phyloP scores from a whole-genome alignment of 495 filamentous ascomycete species.

The Clavariopsis aquatica region DNA sequence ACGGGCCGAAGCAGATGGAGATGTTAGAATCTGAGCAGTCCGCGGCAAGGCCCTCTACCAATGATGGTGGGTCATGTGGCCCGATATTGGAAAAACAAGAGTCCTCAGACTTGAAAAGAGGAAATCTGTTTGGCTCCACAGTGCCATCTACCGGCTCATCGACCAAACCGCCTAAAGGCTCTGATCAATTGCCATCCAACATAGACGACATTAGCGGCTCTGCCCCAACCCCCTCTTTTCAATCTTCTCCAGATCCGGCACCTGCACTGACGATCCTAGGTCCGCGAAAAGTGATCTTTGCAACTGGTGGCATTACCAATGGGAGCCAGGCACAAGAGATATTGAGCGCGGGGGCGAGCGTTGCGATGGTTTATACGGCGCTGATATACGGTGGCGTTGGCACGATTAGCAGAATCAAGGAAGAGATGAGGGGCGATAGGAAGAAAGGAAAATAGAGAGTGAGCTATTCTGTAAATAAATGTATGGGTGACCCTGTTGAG shows the following conservation, averaged over 20 bases:
- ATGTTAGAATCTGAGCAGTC: conserved; percentile 2
- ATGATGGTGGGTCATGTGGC: background rate
- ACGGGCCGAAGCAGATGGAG: conserved; percentile 38
- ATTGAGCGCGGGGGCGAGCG: conserved; percentile 79
- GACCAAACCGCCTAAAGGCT: conserved; percentile 6
- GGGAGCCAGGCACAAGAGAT: conserved; percentile 77
- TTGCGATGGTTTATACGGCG: conserved; percentile 77
- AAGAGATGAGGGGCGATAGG: conserved; percentile 69
- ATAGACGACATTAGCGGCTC: conserved; percentile 21
- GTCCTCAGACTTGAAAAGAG: background rate
- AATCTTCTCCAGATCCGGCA: conserved; percentile 1
- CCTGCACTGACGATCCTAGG: conserved; percentile 3
- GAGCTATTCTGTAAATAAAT: background rate
- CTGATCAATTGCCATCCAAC: conserved; percentile 4
- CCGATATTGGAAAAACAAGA: conserved; percentile 16
- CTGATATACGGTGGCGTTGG: conserved; percentile 84
- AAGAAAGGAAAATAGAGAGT: conserved; percentile 11
- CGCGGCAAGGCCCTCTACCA: background rate
- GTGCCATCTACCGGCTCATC: background rate
- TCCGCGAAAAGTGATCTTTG: conserved; percentile 76
- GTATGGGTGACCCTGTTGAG: background rate
- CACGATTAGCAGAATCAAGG: conserved; percentile 81
- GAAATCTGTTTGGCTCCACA: background rate
- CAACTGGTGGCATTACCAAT: conserved; percentile 84
- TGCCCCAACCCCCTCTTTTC: conserved; percentile 1